Base-by-base conservation (phyloP, 768 basidiomycete genomes). In the Daedaleopsis nitida region DNA sequence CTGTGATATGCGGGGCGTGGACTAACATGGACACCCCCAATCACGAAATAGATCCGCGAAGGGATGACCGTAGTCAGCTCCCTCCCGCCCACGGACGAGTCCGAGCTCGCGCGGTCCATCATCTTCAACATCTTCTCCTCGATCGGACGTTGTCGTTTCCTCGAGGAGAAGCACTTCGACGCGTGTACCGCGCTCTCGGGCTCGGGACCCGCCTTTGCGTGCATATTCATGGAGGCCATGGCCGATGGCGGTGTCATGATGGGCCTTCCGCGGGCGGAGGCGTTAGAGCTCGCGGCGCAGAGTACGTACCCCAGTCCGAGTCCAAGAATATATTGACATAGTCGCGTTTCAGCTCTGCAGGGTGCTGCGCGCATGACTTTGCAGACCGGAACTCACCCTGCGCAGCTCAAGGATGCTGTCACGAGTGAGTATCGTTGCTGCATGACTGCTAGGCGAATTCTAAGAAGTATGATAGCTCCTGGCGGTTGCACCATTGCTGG, bases 241-340 rank as follows among this genome's bases (percentile, higher is more conserved):
- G 90, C 94, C 1, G 97, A 98, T 73, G 97, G 97, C 27, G 97
- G 95, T 47, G 97, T 98, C 49, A 98, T 99, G 96, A 98, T 98
- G 97, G 97, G 97, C 34, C 77, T 99, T 54, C 97, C 97, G 3
- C 81, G 97, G 63, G 85, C 87, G 1, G 97, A 98, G 74, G 95
- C 97, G 5, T 76, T 98, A 45, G 97, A 99, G 72, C 77, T 99
- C 54, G 96, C 97, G 52, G 87, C 96, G 48, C 97, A 99, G 76
- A 94, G 96, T 97, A 71, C 68, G 86, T 76, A 19, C 19, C n/a
- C 17, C 16, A 38, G 19, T 27, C 10, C 32, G 19, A n/a, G 42
- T 37, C 14, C n/a, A 32, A 23, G 23, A 17, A 50, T 21, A 27
- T 47, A 12, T 7, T 23, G 11, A 19, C 49, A 49, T 0, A 64